A percentile compares a stretch with the other conserved stretches of the same genome.
Evolutionary conservation across 2,329 filamentous ascomycete genomes (phyloP).

Genomic region (Epichloe brachyelytri): DNA sequence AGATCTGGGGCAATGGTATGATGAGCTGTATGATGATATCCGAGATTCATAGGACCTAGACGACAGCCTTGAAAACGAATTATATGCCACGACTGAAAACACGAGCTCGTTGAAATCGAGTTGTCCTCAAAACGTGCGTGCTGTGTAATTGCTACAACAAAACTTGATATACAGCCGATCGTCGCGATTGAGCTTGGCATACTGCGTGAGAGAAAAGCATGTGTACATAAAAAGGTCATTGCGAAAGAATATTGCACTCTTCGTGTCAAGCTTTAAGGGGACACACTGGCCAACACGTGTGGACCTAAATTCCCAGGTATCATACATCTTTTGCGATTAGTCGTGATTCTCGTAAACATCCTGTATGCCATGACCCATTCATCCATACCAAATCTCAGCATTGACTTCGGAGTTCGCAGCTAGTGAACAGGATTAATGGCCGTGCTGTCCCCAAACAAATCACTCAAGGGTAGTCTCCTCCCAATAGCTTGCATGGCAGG

Average conservation of each 20-base stretch:
- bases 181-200: no score
- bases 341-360: neutral
- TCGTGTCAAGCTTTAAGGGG: no score
- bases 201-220: no score
- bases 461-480: slow-evolving; percentile 29
- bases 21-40: neutral
- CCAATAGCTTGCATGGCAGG: slow-evolving; percentile 32
- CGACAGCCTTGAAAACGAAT: no score
- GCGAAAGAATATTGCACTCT: no score
- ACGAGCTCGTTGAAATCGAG: no score
- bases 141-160: no score
- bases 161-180: no score
- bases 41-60: no score
- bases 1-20: neutral
- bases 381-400: neutral
- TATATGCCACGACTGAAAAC: no score
- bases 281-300: neutral
- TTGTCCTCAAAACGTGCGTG: no score
- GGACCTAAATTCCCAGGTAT: neutral
- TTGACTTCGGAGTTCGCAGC: neutral
- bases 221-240: no score
- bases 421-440: neutral
- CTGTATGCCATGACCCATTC: neutral
- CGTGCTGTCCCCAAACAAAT: slow-evolving; percentile 29
- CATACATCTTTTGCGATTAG: neutral